Base-by-base conservation (phyloP, 2,329 filamentous ascomycete genomes). In the Pseudogymnoascus sp. region DNA sequence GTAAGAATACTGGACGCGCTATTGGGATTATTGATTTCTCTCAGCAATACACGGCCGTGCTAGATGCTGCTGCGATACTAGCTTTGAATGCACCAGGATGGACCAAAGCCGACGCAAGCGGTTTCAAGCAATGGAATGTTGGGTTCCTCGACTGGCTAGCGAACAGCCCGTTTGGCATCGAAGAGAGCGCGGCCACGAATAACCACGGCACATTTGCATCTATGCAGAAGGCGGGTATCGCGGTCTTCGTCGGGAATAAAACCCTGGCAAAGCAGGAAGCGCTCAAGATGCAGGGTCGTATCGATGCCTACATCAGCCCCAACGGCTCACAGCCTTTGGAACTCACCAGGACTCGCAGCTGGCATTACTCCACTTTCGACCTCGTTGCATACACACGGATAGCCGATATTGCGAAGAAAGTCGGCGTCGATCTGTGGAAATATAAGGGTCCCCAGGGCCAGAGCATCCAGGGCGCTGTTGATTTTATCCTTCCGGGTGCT, bases 341-440 rank as follows among this genome's bases (percentile, higher is more conserved):
- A 61, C 67, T 70, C 22, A 58, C 54, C 8, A 67, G 69, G 41
- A 71, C 69, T 14, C 64, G 67, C 47, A 68, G 67, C 60, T 71
- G 66, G 60, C 69, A 71, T 63, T 71, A 70, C 63, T 65, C 67
- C 22, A 70, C 67, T 11, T 71, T 71, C 37, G 66, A 68, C 39
- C 61, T 71, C 11, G 63, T 66, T n/a, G 64, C 65, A 8, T 62
- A 64, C 43, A 62, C 47, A 37, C 65, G 59, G 47, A 63, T 61
- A 60, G 68, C 60, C 43, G 63, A 57, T 28, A 63, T 70, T 16
- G 67, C 61, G 1, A 47, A 63, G 9, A 67, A 69, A 54, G 57
- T 69, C 22, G 67, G 64, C 36, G 57, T 68, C 20, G 64, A 70
- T 41, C 38, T 68, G 20, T 70, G 66, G 63, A 39, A 35, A 11